phyloP scores from a whole-genome alignment of 176 grass and related monocot genomes.

The Carex pumila region DNA sequence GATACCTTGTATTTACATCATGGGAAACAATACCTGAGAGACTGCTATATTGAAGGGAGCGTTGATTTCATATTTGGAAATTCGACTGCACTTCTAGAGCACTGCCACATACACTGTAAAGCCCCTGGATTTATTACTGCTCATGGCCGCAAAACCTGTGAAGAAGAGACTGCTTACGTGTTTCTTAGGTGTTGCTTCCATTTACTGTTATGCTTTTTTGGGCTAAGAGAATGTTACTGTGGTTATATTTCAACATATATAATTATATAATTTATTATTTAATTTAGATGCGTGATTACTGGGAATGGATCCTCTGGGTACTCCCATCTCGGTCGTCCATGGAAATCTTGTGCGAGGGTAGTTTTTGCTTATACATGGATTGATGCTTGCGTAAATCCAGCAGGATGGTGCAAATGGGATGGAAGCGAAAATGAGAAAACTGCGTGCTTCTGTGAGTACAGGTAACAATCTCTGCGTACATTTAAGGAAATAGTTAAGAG shows the following conservation, averaged over 20 bases:
- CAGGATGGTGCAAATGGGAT: conserved; percentile 93
- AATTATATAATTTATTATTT: background rate
- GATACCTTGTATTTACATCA: conserved; percentile 94
- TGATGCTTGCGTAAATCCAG: conserved; percentile 62
- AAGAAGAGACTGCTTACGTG: conserved; percentile 86
- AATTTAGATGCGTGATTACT: conserved; percentile 75
- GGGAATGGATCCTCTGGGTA: conserved; percentile 65
- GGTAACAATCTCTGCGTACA: conserved; percentile 21
- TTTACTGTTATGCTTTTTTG: background rate
- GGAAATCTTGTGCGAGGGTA: conserved; percentile 83
- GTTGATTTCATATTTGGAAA: conserved; percentile 98
- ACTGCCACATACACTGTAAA: conserved; percentile 98
- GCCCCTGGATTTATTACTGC: conserved; percentile 76
- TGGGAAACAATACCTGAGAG: conserved; percentile 90
- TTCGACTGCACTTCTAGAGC: conserved; percentile 79
- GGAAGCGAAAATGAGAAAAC: conserved; percentile 79
- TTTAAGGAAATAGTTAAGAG: too few relatives aligned
- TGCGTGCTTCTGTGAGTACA: conserved; percentile 86
- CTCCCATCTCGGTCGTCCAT: conserved; percentile 75
- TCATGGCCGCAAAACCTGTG: conserved; percentile 81
- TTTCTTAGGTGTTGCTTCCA: conserved; percentile 62
- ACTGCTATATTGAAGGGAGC: conserved; percentile 93
- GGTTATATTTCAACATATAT: background rate
- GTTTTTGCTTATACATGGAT: conserved; percentile 91
- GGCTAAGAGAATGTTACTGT: conserved; percentile 3